Base-by-base conservation (phyloP, 805 yeast genomes). In the Sugiyamaella valdiviana region DNA sequence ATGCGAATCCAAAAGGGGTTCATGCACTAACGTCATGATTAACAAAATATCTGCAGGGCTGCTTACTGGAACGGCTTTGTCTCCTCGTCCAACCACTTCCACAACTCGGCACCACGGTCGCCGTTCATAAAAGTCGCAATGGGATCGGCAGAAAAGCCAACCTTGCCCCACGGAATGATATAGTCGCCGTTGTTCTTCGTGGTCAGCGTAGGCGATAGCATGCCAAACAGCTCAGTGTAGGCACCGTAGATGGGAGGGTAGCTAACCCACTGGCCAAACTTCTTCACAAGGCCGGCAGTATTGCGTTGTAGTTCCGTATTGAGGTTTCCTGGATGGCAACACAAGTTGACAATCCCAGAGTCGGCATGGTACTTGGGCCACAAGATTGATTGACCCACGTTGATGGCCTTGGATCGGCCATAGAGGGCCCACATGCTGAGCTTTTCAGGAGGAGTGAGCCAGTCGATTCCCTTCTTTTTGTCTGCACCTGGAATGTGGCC, bases 391-490 rank as follows among this genome's bases (percentile, higher is more conserved):
- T 68, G 71, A 38, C 66, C 62, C 20, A 69, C 55, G 46, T 65
- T 64, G 29, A 67, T 64, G 1, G 77, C 75, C 60, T 76, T 76
- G 16, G 74, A 66, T 55, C 72, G 75, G 2, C 69, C 72, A 53
- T 76, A 73, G 6, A 45, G 51, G 50, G n/a, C 21, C 51, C 14
- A 36, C 55, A 26, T 56, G 58, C 50, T 51, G 14, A 24, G 22
- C 20, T 26, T 26, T 12, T 20, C n/a, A 12, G 40, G 23, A 3
- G 26, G 35, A 49, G 69, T 68, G 39, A 63, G 66, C 51, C 65
- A 61, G 39, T 68, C 54, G 19, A 73, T 63, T n/a, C 69, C 73
- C 17, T 63, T 63, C 10, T 51, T 39, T 5, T 6, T 19, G 6
- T 63, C 61, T 0, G 72, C 62, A 0, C 62, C 55, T n/a, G 52